Evolutionary conservation across 371 early-diverging fungal species (phyloP).

Genomic region (Neoconidiobolus thromboides): DNA sequence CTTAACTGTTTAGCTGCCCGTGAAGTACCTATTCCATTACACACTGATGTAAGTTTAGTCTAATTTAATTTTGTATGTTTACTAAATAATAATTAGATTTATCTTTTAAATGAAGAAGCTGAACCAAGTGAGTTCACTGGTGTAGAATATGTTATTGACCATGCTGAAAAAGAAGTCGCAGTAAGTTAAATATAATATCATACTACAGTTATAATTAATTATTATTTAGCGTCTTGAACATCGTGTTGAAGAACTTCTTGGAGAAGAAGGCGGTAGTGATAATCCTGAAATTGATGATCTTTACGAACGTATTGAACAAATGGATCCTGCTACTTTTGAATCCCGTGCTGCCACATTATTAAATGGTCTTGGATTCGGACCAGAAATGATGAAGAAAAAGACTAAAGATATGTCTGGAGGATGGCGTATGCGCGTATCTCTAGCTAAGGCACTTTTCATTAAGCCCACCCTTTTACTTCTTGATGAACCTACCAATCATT

Average conservation of each 20-base stretch:
- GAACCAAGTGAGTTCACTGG: conserved; percentile 82
- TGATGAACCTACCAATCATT: conserved; percentile 96
- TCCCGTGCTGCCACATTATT: conserved; percentile 79
- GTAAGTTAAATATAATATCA: background rate
- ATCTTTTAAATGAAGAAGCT: conserved; percentile 88
- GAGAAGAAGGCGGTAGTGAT: conserved; percentile 63
- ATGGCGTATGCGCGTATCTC: conserved; percentile 97
- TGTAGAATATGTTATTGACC: conserved; percentile 73
- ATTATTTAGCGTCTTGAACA: conserved; percentile 54
- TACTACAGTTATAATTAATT: background rate
- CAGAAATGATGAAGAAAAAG: conserved; percentile 60
- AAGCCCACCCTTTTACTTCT: conserved; percentile 89
- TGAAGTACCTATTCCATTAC: conserved; percentile 90
- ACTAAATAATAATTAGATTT: conserved; percentile 29
- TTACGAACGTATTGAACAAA: conserved; percentile 80
- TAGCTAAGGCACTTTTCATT: conserved; percentile 92
- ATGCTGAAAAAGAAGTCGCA: conserved; percentile 69
- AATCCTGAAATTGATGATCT: conserved; percentile 79
- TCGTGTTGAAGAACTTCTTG: conserved; percentile 70
- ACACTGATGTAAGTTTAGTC: conserved; percentile 63
- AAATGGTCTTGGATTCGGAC: conserved; percentile 86
- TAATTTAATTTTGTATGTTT: background rate
- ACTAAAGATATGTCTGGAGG: conserved; percentile 97
- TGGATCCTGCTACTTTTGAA: conserved; percentile 90
- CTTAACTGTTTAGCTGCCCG: conserved; percentile 80